phyloP scores from a whole-genome alignment of 2,329 filamentous ascomycete species.

The Trichophyton mentagrophytes region DNA sequence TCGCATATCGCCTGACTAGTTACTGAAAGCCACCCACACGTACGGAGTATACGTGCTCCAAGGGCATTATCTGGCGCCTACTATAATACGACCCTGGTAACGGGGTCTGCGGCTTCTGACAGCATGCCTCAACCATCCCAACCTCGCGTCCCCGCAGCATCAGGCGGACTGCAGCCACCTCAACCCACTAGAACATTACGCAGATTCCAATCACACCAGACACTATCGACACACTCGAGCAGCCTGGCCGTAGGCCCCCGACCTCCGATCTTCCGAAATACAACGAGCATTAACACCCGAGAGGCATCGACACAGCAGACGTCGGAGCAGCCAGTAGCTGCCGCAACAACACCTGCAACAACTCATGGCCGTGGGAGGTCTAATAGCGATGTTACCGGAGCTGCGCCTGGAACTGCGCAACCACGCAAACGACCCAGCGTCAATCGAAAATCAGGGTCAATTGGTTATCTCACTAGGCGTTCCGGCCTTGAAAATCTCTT shows the following conservation, averaged over 20 bases:
- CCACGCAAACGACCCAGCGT: constrained; percentile 16
- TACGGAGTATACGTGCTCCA: neutral
- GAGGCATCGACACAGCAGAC: constrained; percentile 7
- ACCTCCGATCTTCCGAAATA: constrained; percentile 34
- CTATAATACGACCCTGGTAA: neutral
- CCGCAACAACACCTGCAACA: constrained; percentile 14
- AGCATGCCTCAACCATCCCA: constrained; percentile 8
- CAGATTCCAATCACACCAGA: constrained; percentile 62
- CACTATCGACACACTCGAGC: constrained; percentile 40
- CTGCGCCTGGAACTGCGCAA: constrained; percentile 17
- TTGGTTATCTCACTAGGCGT: constrained; percentile 34
- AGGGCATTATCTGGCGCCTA: neutral
- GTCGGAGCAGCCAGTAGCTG: constrained; percentile 16
- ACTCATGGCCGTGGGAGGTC: constrained; percentile 47
- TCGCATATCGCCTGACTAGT: neutral
- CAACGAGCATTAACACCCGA: constrained; percentile 15
- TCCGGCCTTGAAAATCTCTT: constrained; percentile 58
- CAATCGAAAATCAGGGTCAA: constrained; percentile 32
- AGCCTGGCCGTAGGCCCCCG: constrained; percentile 49
- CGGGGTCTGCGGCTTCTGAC: neutral
- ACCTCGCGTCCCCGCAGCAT: neutral
- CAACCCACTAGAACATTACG: constrained; percentile 55
- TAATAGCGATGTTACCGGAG: constrained; percentile 52
- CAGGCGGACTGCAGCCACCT: constrained; percentile 24
- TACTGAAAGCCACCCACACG: neutral